These are phyloP conservation scores for Backusella circina DNA, from an alignment of 192 early-diverging fungal genomes.

Conservation along the genomic window DNA sequence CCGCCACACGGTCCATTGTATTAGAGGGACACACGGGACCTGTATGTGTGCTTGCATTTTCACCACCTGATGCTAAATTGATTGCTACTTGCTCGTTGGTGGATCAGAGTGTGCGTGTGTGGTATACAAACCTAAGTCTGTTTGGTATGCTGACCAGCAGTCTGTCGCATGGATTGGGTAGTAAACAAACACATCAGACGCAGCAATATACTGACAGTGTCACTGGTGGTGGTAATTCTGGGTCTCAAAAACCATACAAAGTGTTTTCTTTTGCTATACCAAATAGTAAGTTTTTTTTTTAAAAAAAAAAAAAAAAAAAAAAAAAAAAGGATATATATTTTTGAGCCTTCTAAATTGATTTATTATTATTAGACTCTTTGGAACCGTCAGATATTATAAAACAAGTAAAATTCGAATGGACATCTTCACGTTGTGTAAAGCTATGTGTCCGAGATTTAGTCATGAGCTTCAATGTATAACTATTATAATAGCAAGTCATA, in stretches of 20 bases:
- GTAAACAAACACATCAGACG: background rate
- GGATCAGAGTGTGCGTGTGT: conserved; percentile 69
- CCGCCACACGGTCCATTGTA: conserved; percentile 71
- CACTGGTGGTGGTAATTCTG: conserved; percentile 8
- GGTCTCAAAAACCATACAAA: conserved; percentile 43
- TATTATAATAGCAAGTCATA: too few relatives aligned
- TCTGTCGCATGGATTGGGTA: conserved; percentile 16
- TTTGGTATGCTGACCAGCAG: conserved; percentile 61
- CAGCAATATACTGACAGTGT: background rate
- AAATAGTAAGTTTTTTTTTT: conserved; percentile 32
- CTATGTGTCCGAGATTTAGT: conserved; percentile 45
- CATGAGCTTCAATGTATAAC: conserved; percentile 59
- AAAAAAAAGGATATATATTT: conserved; percentile 7
- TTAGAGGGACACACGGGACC: conserved; percentile 74
- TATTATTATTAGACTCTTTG: conserved; percentile 4
- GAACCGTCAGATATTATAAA: conserved; percentile 29
- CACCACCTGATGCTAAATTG: conserved; percentile 67
- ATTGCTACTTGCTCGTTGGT: conserved; percentile 68
- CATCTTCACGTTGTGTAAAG: conserved; percentile 43
- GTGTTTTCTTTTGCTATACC: conserved; percentile 37
- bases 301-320: too few relatives aligned
- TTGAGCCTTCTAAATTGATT: background rate
- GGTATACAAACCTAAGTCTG: conserved; percentile 69
- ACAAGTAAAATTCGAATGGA: conserved; percentile 49
- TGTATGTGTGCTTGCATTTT: conserved; percentile 70